phyloP scores from a whole-genome alignment of 768 basidiomycete species.

The Chalciporus sphaerocephalus region DNA sequence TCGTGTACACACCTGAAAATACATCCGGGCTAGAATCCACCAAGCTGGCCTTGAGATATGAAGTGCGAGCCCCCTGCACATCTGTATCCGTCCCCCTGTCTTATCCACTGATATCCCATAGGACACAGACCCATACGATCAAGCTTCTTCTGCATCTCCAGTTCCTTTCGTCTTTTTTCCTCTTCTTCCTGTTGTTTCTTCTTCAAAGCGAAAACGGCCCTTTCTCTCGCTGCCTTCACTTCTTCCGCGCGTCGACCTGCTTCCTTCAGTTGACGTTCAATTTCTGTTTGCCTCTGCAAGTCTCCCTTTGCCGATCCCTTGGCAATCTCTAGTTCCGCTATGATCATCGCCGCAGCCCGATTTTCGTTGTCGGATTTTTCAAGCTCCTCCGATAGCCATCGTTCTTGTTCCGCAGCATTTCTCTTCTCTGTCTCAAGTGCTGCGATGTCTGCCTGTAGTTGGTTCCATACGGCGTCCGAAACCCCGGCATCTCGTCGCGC shows the following conservation, averaged over 20 bases:
- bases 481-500: conserved; percentile 49
- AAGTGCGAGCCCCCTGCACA: conserved; percentile 47
- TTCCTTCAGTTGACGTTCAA: conserved; percentile 26
- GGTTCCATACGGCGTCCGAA: conserved; percentile 47
- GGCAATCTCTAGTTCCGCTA: conserved; percentile 15
- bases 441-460: conserved; percentile 40
- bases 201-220: conserved; percentile 26
- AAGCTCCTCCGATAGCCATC: conserved; percentile 18
- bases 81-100: conserved; percentile 38
- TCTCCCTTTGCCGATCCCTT: conserved; percentile 20
- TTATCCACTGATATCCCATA: conserved; percentile 44
- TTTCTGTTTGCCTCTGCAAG: conserved; percentile 18
- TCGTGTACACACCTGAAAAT: too few species aligned
- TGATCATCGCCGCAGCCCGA: conserved; percentile 10
- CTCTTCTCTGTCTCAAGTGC: conserved; percentile 20
- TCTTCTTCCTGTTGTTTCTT: conserved; percentile 39
- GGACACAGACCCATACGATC: conserved; percentile 48
- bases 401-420: conserved; percentile 18
- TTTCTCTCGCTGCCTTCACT: conserved; percentile 24
- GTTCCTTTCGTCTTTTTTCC: conserved; percentile 20
- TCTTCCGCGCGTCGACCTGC: conserved; percentile 28
- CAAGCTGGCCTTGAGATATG: conserved; percentile 19
- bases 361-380: conserved; percentile 9
- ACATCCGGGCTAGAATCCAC: too few species aligned
- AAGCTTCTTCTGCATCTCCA: conserved; percentile 41